Evolutionary conservation across 139 green algal genomes (phyloP), one percentile per base, ranked within the genome.

Genomic region (Tetraselmis striata): DNA sequence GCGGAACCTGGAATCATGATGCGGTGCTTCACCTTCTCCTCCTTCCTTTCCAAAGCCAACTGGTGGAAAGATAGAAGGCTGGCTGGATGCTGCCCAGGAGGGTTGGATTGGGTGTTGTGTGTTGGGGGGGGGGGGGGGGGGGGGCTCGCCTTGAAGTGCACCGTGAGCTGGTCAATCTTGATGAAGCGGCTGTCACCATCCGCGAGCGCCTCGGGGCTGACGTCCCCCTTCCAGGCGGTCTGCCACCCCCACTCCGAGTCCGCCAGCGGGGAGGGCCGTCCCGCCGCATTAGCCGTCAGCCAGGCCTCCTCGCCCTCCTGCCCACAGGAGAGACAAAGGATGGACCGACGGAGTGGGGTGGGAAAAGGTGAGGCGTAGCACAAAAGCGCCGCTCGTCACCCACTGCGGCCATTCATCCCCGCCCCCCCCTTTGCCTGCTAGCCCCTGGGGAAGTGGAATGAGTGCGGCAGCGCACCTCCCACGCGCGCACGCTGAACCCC

Each of bases 61-160:
- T n/a, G n/a, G n/a, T n/a, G n/a, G n/a, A n/a, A n/a, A n/a, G n/a
- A n/a, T n/a, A n/a, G n/a, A n/a, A n/a, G n/a, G n/a, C n/a, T n/a
- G n/a, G n/a, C n/a, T n/a, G n/a, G n/a, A n/a, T n/a, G n/a, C n/a
- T n/a, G n/a, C n/a, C n/a, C n/a, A n/a, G n/a, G n/a, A n/a, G n/a
- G n/a, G n/a, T n/a, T n/a, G n/a, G n/a, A n/a, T n/a, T n/a, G 75
- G 75, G 28, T 78, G 75, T 23, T 78, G 5, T 28, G 45, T 80
- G 23, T 26, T 80, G 29, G 29, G 29, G 29, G 29, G 77, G 29
- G 27, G 77, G 77, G 25, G 77, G 77, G 28, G 29, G 1, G 1
- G 30, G 28, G 23, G 59, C 30, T 29, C 59, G 85, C 28, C 75
- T 88, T 88, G 84, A 87, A 88, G 81, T 91, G 87, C n/a, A 91